phyloP scores from a whole-genome alignment of 2,329 filamentous ascomycete genomes.

The Penicillium sp. region DNA sequence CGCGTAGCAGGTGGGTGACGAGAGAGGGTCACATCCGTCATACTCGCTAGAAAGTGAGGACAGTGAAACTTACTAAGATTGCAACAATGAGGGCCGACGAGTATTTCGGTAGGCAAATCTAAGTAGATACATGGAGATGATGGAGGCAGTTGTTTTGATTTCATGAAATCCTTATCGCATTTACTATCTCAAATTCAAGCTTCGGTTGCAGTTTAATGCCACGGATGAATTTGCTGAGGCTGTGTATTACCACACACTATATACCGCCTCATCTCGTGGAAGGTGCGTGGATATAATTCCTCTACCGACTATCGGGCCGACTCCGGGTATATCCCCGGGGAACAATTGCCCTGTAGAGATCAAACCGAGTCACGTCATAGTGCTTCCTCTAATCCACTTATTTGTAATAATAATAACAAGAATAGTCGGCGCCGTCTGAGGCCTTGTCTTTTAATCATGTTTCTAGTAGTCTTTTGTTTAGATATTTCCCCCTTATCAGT shows the following conservation, averaged over 20 bases:
- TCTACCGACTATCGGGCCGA: slow-evolving; percentile 4
- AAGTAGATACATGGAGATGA: slow-evolving; percentile 10
- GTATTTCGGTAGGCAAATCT: not conserved
- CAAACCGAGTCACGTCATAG: not conserved
- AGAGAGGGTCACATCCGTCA: not conserved
- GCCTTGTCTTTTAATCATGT: too few relatives aligned
- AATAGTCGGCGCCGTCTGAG: too few relatives aligned
- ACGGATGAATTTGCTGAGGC: not conserved
- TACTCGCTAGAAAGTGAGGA: not conserved
- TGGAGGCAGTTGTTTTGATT: not conserved
- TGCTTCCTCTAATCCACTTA: not conserved
- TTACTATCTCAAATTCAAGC: not conserved
- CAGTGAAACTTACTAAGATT: slow-evolving; percentile 12
- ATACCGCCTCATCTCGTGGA: too few relatives aligned
- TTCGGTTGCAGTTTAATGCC: not conserved
- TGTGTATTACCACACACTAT: not conserved
- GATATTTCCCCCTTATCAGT: too few relatives aligned
- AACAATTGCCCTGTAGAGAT: not conserved
- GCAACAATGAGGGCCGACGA: not conserved
- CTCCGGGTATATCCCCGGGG: not conserved
- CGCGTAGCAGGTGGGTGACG: slow-evolving; percentile 1
- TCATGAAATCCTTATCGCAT: slow-evolving; percentile 1
- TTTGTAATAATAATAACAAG: too few relatives aligned
- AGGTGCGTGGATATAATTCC: not conserved
- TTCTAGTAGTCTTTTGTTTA: too few relatives aligned